Base-by-base conservation (phyloP, 306 rosid genomes). In the Arachis stenosperma region DNA sequence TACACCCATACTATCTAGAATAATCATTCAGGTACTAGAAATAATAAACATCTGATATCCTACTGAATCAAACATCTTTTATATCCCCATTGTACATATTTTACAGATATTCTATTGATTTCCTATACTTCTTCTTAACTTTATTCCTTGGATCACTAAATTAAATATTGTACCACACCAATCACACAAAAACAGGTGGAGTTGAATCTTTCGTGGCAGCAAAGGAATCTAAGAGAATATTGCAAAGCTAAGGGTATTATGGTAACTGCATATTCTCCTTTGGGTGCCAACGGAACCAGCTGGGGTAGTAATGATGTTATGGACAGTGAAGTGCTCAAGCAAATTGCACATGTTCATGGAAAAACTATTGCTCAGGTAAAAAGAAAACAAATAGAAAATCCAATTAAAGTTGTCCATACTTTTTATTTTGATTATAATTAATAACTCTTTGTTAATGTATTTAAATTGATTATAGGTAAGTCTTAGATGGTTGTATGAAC, bases 401-500 rank as follows among this genome's bases (percentile, higher is more conserved):
- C 27, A 22, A 22, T 22, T 22, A 1, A 22, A 22, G 27, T 22
- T 22, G 27, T 22, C 27, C 78, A 22, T 22, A 22, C 1, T 22
- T 22, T 22, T 22, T 22, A 22, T 0, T 22, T 22, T 22, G 27
- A 22, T 22, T 22, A 22, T 22, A 22, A 22, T 22, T 22, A 22
- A 22, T 22, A 22, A 22, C 27, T 22, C 27, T 22, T 22, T 22
- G 27, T 22, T 22, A 22, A 22, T 22, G 27, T 22, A 22, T 22
- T 22, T 22, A 22, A 22, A 22, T 22, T 22, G 27, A 22, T 22
- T 22, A 22, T 22, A 22, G 27, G 27, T 22, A 22, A 22, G 83
- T 65, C 84, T 84, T 2, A 10, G 87, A 74, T 84, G 87, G 84
- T 8, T 80, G 59, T 73, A 80, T 70, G 87, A 80, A 29, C 82